A percentile compares a stretch with the other conserved stretches of the same genome.
phyloP scores from a whole-genome alignment of 257 asterid genomes.

The Solanum appendiculatum region DNA sequence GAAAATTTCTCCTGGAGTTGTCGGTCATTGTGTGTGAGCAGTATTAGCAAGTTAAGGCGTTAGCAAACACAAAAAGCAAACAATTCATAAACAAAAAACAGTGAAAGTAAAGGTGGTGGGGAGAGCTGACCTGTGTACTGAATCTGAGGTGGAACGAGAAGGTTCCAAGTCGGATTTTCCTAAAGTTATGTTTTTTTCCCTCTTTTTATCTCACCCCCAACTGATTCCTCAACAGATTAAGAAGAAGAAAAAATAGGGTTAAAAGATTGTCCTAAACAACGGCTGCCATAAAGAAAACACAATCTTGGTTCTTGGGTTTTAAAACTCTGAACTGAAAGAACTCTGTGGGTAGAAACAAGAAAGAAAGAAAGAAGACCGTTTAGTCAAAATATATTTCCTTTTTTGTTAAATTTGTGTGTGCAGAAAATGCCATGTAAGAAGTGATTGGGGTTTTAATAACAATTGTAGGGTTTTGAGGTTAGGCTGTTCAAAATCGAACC shows the following conservation, averaged over 20 bases:
- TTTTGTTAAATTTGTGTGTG: not conserved
- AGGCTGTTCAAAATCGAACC: too few relatives aligned
- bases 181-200: not conserved
- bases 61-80: not conserved
- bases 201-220: not conserved
- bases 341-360: not conserved
- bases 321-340: not conserved
- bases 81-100: not conserved
- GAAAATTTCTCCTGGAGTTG: not conserved
- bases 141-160: not conserved
- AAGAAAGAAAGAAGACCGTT: not conserved
- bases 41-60: not conserved
- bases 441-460: not conserved
- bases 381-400: not conserved
- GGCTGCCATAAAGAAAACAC: not conserved
- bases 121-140: not conserved
- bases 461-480: not conserved
- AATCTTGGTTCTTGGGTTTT: not conserved
- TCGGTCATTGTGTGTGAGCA: not conserved
- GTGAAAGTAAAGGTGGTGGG: not conserved
- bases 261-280: not conserved
- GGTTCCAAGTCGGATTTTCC: not conserved
- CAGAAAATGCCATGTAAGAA: not conserved
- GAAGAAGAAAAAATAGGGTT: not conserved
- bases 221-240: not conserved